phyloP scores from a whole-genome alignment of 495 filamentous ascomycete genomes.

The Penicillium cosmopolitanum region DNA sequence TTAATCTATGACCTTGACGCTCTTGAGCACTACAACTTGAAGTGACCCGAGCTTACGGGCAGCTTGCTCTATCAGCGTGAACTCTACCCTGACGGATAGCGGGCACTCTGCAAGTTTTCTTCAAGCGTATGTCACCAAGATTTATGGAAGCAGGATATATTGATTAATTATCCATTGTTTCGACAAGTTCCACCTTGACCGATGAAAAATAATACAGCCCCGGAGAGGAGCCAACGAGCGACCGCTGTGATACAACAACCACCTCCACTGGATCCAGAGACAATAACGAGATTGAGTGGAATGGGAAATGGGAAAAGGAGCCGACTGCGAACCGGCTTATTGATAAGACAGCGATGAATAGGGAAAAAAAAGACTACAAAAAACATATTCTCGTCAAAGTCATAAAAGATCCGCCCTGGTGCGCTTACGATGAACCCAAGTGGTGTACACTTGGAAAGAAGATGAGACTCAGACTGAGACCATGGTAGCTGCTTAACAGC shows the following conservation, averaged over 20 bases:
- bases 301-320: neutral
- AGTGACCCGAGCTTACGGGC: too few species aligned
- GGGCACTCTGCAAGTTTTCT: too few species aligned
- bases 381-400: slow-evolving; percentile 19
- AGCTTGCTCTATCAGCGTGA: too few species aligned
- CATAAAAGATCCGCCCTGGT: slow-evolving; percentile 12
- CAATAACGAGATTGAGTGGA: neutral
- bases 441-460: neutral
- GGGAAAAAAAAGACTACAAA: slow-evolving; percentile 6
- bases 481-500: neutral
- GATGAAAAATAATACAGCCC: too few species aligned
- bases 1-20: too few species aligned
- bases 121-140: too few species aligned
- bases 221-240: neutral
- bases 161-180: neutral
- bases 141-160: neutral
- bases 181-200: neutral
- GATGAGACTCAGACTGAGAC: neutral
- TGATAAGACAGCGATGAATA: slow-evolving; percentile 1
- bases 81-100: too few species aligned
- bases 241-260: neutral
- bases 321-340: neutral
- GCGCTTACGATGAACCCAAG: neutral
- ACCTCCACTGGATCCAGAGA: neutral
- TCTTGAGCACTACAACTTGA: too few species aligned